phyloP scores from a whole-genome alignment of 2,329 filamentous ascomycete genomes.

The Coniochaeta ligniaria region DNA sequence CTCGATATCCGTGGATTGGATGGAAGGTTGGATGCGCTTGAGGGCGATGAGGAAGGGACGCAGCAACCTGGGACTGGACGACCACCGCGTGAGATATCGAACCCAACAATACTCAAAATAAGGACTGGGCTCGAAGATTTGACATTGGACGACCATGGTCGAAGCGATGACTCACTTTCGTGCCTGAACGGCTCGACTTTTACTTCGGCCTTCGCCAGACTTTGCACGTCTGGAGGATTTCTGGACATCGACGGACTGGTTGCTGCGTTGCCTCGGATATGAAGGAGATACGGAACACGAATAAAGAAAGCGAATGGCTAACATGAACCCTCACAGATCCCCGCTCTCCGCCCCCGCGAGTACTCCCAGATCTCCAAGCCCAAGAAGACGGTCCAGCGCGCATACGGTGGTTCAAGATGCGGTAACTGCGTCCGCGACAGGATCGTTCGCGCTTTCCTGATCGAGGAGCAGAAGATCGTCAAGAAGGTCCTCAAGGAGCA shows the following conservation, averaged over 20 bases:
- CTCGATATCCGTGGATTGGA: not conserved
- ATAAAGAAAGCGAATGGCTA: not conserved
- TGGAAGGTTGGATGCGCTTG: not conserved
- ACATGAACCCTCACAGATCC: conserved; percentile 51
- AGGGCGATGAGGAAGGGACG: not conserved
- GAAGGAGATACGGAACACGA: not conserved
- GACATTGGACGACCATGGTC: not conserved
- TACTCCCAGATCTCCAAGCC: conserved; percentile 96
- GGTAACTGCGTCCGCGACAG: conserved; percentile 98
- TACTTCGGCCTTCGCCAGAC: not conserved
- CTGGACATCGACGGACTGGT: not conserved
- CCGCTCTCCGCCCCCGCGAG: conserved; percentile 95
- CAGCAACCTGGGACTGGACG: not conserved
- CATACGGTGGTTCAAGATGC: conserved; percentile 98
- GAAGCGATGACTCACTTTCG: not conserved
- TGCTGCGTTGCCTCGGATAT: not conserved
- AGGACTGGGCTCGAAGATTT: not conserved
- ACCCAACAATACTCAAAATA: not conserved
- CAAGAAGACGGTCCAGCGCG: conserved; percentile 98
- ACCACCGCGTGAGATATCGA: not conserved
- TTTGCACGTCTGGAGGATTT: not conserved
- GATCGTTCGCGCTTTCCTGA: conserved; percentile 95
- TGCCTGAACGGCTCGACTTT: not conserved
- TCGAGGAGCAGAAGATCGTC: conserved; percentile 99
- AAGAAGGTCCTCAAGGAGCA: conserved; percentile 99